Evolutionary conservation across 1,139 yeast genomes (phyloP).

Genomic region (Kodamaea ohmeri): DNA sequence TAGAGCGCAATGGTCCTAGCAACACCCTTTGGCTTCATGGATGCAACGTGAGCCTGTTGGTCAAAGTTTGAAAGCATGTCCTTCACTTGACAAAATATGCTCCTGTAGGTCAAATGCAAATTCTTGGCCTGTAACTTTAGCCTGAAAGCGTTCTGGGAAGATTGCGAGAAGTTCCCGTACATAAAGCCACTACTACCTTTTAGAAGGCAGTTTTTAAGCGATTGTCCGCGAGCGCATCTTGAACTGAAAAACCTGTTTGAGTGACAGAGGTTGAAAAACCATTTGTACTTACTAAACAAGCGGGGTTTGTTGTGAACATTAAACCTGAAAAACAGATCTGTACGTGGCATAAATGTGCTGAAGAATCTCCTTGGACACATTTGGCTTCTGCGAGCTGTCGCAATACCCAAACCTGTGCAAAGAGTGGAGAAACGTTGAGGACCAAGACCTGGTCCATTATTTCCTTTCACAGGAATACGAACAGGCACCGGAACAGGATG

Average conservation of each 20-base stretch:
- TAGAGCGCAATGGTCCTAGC: conserved; percentile 1
- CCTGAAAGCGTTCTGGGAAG: conserved; percentile 22
- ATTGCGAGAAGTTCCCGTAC: conserved; percentile 27
- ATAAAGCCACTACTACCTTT: conserved; percentile 16
- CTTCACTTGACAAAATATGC: conserved; percentile 17
- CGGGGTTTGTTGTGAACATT: conserved; percentile 12
- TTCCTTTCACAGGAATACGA: conserved; percentile 21
- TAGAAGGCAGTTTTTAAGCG: conserved; percentile 15
- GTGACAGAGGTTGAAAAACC: conserved; percentile 17
- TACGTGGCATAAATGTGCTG: conserved; percentile 10
- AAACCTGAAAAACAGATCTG: conserved; percentile 12
- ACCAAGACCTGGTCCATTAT: conserved; percentile 5
- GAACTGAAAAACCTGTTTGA: conserved; percentile 11
- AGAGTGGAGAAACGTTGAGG: conserved; percentile 5
- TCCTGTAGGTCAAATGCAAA: conserved; percentile 21
- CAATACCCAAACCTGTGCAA: conserved; percentile 5
- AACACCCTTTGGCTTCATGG: not conserved
- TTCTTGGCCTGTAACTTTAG: conserved; percentile 22
- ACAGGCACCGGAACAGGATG: conserved; percentile 27
- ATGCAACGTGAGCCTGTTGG: not conserved
- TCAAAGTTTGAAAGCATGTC: conserved; percentile 9
- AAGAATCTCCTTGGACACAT: conserved; percentile 9
- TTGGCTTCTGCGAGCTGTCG: not conserved
- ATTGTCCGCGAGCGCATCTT: conserved; percentile 9
- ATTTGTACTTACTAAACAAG: conserved; percentile 14